These are phyloP conservation scores for Kazachstania sp. DNA, from an alignment of 1,139 yeast species.

Conservation along the genomic window DNA sequence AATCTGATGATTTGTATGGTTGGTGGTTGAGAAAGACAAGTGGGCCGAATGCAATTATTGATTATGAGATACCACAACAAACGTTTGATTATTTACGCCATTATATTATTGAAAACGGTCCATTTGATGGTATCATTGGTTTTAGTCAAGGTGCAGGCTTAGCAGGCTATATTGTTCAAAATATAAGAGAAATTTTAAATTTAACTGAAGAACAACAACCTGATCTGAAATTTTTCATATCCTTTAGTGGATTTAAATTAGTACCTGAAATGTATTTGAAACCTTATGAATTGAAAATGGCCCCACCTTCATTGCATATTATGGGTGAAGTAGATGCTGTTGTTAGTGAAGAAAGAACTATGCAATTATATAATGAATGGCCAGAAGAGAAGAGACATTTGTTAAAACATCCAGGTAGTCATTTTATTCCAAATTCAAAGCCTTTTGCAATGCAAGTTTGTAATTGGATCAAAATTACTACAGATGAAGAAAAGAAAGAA, in stretches of 20 bases:
- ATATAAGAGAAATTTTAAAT: conserved; percentile 31
- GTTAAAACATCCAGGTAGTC: conserved; percentile 77
- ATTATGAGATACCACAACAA: conserved; percentile 17
- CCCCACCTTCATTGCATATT: conserved; percentile 68
- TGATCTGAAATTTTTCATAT: conserved; percentile 56
- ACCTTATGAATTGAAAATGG: conserved; percentile 20
- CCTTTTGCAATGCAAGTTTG: conserved; percentile 49
- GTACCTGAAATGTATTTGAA: conserved; percentile 44
- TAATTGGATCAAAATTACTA: conserved; percentile 39
- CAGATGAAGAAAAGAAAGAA: neutral
- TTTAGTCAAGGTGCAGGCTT: conserved; percentile 92
- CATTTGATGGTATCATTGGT: conserved; percentile 81
- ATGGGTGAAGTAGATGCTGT: conserved; percentile 83
- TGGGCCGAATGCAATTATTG: conserved; percentile 7
- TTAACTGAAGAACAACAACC: conserved; percentile 31
- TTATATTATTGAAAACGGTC: conserved; percentile 48
- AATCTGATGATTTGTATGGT: conserved; percentile 20
- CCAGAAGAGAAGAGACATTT: conserved; percentile 40
- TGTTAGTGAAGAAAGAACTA: conserved; percentile 62
- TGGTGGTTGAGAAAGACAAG: conserved; percentile 25
- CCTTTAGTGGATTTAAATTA: conserved; percentile 71
- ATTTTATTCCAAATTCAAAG: conserved; percentile 74
- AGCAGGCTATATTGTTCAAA: conserved; percentile 46
- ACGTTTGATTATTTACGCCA: conserved; percentile 21
- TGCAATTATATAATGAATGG: conserved; percentile 48